phyloP scores from a whole-genome alignment of 2,329 filamentous ascomycete genomes.

The Neopestalotiopsis sp. region DNA sequence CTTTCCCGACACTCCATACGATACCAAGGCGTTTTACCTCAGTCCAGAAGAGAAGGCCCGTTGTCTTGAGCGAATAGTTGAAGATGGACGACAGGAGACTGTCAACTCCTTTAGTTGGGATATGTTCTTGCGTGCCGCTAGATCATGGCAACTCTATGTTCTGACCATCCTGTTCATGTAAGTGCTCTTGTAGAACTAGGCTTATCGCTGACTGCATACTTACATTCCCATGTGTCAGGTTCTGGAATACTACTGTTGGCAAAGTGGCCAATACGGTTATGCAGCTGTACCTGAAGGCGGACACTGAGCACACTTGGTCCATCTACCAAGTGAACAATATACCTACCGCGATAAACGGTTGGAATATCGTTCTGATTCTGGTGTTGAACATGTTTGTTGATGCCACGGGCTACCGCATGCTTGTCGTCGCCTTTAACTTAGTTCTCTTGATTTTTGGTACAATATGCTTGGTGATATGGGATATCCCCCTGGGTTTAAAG shows the following conservation, averaged over 20 bases:
- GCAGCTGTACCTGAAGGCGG: conserved; percentile 34
- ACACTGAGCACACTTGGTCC: conserved; percentile 32
- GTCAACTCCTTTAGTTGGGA: conserved; percentile 28
- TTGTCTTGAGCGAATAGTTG: conserved; percentile 42
- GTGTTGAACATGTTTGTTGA: conserved; percentile 35
- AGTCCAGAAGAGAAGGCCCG: conserved; percentile 42
- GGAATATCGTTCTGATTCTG: conserved; percentile 35
- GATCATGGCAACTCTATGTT: conserved; percentile 35
- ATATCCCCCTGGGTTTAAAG: conserved; percentile 38
- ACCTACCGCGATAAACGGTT: conserved; percentile 36
- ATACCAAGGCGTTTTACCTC: conserved; percentile 43
- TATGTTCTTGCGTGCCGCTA: conserved; percentile 28
- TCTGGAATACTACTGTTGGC: conserved; percentile 34
- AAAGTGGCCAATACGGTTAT: conserved; percentile 36
- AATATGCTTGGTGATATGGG: conserved; percentile 37
- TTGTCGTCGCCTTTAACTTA: conserved; percentile 38
- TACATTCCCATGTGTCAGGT: conserved; percentile 21
- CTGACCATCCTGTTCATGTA: conserved; percentile 35
- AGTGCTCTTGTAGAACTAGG: conserved; percentile 5
- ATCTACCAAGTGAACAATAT: conserved; percentile 37
- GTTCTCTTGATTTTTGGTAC: conserved; percentile 37
- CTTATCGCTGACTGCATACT: too few relatives aligned
- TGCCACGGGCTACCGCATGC: conserved; percentile 38
- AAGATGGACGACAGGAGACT: conserved; percentile 32
- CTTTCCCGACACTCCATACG: conserved; percentile 56